Base-by-base conservation (phyloP, 768 basidiomycete species). In the Phaffia tasmanica region DNA sequence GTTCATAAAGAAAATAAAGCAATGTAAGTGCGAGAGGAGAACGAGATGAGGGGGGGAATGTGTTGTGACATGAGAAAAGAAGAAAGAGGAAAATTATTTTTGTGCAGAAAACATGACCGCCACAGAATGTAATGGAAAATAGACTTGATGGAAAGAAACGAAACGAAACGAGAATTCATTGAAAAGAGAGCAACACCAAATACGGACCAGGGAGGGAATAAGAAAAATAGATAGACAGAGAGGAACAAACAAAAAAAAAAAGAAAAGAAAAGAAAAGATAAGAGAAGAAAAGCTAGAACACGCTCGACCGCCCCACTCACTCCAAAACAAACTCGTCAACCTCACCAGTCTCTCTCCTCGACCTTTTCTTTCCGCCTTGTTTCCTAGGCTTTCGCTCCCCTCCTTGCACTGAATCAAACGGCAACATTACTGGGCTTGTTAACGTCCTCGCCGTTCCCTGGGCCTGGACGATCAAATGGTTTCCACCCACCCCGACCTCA, bases 321-420 rank as follows among this genome's bases (percentile, higher is more conserved):
- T 61, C 47, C n/a, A 61, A 61, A 29, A 4, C 23, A 32, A 50
- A 30, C 4, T 50, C 50, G 9, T 25, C 49, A 3, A 32, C 50
- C 29, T 53, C 42, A 16, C 50, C 32, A 25, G 49, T 62, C 62
- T 19, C 27, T 62, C 35, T 51, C 15, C 47, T 27, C n/a, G 27
- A 23, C 9, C 9, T 14, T 18, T 42, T 30, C 29, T 32, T 58
- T 32, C 9, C 23, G 30, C 59, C 29, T 23, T 61, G 46, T 25
- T 42, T 61, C 59, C 21, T 61, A 2, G n/a, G 25, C 35, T 61
- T 61, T 49, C 50, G 42, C n/a, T 61, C 55, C 55, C 15, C 55
- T 15, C 18, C 55, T 57, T 16, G 21, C 15, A 23, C 27, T 18
- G 27, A 32, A 57, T 57, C 21, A 57, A 16, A 25, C 32, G 57